Base-by-base conservation (phyloP, 1,139 yeast genomes). In the Taphrina pruni region DNA sequence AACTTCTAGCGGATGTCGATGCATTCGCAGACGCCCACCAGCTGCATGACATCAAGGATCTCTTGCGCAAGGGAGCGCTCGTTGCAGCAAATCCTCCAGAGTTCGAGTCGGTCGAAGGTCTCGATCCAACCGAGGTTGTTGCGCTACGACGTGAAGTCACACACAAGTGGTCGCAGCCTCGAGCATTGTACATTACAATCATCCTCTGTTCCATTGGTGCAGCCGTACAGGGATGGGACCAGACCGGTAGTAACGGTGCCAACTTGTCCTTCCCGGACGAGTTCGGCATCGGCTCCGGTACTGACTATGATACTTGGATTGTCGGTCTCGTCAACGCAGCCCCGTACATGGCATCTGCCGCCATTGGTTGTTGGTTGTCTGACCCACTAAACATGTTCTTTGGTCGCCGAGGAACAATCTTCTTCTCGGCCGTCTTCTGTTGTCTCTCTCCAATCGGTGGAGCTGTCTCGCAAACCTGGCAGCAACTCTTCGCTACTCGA, bases 211-310 rank as follows among this genome's bases (percentile, higher is more conserved):
- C 96, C 6, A 85, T 90, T 87, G 91, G 95, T 68, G 97, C 97
- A 26, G 90, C 93, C 8, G 93, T 91, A 48, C 96, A 90, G 78
- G 97, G 97, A 75, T 90, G 90, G 91, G 97, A 90, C 78, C 96
- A 90, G 77, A 84, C 95, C 0, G 96, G 90, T 32, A 85, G 89
- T 71, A 89, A 90, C 75, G 97, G 97, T 73, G 96, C 97, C 9
- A 85, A 87, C 69, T 79, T 90, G 62, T 88, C 86, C 76, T 89
- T 87, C 78, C 90, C 93, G 6, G 74, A 75, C 1, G 81, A 80
- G 58, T 82, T 89, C 17, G 79, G 83, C 74, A 73, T 70, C 11
- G 61, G 66, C 20, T 26, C 56, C n/a, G 52, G 55, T 51, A 41
- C 67, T 9, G 80, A 82, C 46, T 81, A 88, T 75, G 84, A 85